Base-by-base conservation (phyloP, 202 grass and related monocot species). In the Tripidium arundinaceum region DNA sequence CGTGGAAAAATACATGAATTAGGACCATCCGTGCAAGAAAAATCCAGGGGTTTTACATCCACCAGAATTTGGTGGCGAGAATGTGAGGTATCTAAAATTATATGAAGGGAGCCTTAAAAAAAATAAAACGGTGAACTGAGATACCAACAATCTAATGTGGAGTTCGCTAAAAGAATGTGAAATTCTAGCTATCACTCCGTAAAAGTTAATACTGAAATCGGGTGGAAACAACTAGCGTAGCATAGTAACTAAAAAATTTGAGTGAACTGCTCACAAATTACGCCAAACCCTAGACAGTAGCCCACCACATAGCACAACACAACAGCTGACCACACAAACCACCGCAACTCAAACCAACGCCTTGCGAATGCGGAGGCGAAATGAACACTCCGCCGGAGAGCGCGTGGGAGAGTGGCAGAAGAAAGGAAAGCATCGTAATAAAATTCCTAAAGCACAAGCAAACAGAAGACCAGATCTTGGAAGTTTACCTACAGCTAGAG, bases 201-300 rank as follows among this genome's bases (percentile, higher is more conserved):
- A 43, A 66, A 66, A 45, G 25, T 42, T 21, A 66, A 59, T 68
- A 25, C 2, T 2, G 76, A 84, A 77, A 28, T 47, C 13, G 28
- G 11, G 24, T 4, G 31, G 15, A 27, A 46, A 46, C 18, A 26
- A 16, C 7, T 60, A 28, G 10, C 52, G 5, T 11, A 28, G 10
- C 52, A 3, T 11, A 24, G 1, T 6, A 36, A 37, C n/a, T 21
- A 7, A 1, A 60, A 57, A 69, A 8, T 58, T 19, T 18, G 14
- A 76, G 40, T n/a, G 60, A 47, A 63, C 11, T 29, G 25, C 41
- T 33, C 24, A 28, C 39, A 43, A 63, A 47, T 78, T 62, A 12
- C 27, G 18, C 52, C 43, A 65, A 88, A 84, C 54, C 86, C 81
- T 84, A 88, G 52, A 8, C 19, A 36, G 37, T 21, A 31, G 62